Percentiles rank a stretch among this genome's conserved stretches.
Conservation (phyloP, 257 asterid genomes). For the Salvia rosmarinus region DNA sequence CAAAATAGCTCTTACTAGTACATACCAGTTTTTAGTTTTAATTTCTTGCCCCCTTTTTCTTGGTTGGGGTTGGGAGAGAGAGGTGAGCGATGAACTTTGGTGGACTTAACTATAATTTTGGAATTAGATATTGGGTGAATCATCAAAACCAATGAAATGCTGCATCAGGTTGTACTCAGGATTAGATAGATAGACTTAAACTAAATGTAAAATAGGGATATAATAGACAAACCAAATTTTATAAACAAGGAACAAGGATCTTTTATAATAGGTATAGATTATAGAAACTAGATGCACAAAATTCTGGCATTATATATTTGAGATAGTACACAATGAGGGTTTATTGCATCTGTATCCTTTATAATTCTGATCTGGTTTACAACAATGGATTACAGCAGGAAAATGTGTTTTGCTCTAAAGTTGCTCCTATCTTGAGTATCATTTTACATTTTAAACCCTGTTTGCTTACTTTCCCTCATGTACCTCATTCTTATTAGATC, state of each 20-base stretch:
- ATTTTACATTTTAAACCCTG: slow-evolving; percentile 17
- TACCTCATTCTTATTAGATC: neutral
- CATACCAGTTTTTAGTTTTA: slow-evolving; percentile 12
- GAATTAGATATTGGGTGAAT: slow-evolving; percentile 8
- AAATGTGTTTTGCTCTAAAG: neutral
- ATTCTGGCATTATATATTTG: slow-evolving; percentile 17
- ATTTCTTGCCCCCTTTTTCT: neutral
- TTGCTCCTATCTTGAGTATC: neutral
- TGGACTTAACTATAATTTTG: slow-evolving; percentile 3
- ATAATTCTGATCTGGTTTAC: neutral
- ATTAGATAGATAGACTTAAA: neutral
- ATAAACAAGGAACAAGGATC: no score
- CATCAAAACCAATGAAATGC: neutral
- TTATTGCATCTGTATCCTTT: slow-evolving; percentile 16
- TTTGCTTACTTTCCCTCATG: neutral
- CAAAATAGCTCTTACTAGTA: neutral
- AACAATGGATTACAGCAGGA: slow-evolving; percentile 7
- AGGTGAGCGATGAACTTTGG: slow-evolving; percentile 4
- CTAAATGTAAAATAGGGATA: no score
- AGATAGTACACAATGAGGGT: slow-evolving; percentile 20
- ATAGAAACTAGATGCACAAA: neutral
- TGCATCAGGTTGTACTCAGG: slow-evolving; percentile 6
- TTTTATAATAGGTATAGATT: no score
- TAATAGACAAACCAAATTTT: no score
- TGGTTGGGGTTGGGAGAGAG: neutral